Conservation (phyloP, 202 grass and related monocot genomes). For the Elaeis oleifera region DNA sequence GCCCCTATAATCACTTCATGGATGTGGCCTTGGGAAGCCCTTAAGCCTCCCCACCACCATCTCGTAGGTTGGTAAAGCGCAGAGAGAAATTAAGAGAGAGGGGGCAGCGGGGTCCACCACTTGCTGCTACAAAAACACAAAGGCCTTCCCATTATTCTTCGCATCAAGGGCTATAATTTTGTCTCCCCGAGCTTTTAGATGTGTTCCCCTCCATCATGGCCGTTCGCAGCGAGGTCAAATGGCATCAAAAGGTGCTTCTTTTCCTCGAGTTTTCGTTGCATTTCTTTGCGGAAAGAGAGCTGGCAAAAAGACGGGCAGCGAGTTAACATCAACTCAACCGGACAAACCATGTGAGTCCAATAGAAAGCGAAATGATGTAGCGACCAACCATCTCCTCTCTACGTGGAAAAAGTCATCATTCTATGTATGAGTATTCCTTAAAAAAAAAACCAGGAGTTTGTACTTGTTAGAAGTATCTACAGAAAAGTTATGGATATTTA, state of each 20-base stretch:
- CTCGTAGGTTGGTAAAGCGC: constrained; percentile 17
- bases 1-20: constrained; percentile 35
- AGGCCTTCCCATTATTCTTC: constrained; percentile 53
- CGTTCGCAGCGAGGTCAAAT: constrained; percentile 74
- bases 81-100: not conserved
- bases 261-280: constrained; percentile 19
- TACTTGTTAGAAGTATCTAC: too few relatives aligned
- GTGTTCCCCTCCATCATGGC: constrained; percentile 39
- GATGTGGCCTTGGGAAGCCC: constrained; percentile 19
- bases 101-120: constrained; percentile 14
- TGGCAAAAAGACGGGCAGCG: constrained; percentile 29
- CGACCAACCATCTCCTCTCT: not conserved
- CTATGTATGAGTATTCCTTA: too few relatives aligned
- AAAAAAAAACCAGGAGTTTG: too few relatives aligned
- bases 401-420: not conserved
- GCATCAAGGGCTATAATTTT: constrained; percentile 58
- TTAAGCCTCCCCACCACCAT: constrained; percentile 34
- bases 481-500: too few relatives aligned
- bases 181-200: constrained; percentile 44
- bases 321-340: not conserved
- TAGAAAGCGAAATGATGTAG: not conserved
- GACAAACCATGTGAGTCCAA: not conserved
- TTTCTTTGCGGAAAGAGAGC: constrained; percentile 20
- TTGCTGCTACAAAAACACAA: constrained; percentile 27
- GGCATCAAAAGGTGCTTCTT: constrained; percentile 39